Percentiles rank a stretch among this genome's conserved stretches.
phyloP scores from a whole-genome alignment of 176 grass and related monocot genomes.

The Pontederia paniculata region DNA sequence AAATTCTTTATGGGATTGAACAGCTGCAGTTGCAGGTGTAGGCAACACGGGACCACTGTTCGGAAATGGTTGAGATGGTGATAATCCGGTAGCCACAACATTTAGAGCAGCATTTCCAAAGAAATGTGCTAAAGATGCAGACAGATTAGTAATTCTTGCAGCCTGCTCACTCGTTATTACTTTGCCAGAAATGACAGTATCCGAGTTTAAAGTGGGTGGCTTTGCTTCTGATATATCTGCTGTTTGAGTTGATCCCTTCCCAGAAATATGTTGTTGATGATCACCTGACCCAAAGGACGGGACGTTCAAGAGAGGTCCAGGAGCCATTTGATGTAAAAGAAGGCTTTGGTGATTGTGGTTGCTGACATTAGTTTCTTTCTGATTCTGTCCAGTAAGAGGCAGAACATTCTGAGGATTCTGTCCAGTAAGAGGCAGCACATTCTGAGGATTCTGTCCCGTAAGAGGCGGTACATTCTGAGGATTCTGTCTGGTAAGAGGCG shows the following conservation, averaged over 20 bases:
- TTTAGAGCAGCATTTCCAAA: constrained; percentile 45
- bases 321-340: neutral
- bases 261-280: constrained; percentile 3
- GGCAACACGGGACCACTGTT: constrained; percentile 19
- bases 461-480: constrained; percentile 12
- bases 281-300: constrained; percentile 29
- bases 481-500: constrained; percentile 19
- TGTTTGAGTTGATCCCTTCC: neutral
- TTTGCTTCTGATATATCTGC: constrained; percentile 13
- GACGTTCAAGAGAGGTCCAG: constrained; percentile 19
- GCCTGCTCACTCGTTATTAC: constrained; percentile 42
- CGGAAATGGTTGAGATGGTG: constrained; percentile 28
- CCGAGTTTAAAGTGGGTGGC: constrained; percentile 2
- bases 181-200: constrained; percentile 38
- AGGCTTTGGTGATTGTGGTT: neutral
- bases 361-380: too few relatives aligned
- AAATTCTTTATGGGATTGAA: constrained; percentile 33
- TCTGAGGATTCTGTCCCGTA: constrained; percentile 18
- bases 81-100: constrained; percentile 27
- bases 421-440: constrained; percentile 15
- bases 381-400: constrained; percentile 19
- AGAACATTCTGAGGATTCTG: constrained; percentile 22
- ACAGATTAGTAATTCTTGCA: constrained; percentile 41
- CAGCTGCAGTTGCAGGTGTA: constrained; percentile 16
- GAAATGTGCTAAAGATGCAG: constrained; percentile 60